A percentile compares a stretch with the other conserved stretches of the same genome.
phyloP scores from a whole-genome alignment of 441 rosid genomes.

The Melastoma candidum region DNA sequence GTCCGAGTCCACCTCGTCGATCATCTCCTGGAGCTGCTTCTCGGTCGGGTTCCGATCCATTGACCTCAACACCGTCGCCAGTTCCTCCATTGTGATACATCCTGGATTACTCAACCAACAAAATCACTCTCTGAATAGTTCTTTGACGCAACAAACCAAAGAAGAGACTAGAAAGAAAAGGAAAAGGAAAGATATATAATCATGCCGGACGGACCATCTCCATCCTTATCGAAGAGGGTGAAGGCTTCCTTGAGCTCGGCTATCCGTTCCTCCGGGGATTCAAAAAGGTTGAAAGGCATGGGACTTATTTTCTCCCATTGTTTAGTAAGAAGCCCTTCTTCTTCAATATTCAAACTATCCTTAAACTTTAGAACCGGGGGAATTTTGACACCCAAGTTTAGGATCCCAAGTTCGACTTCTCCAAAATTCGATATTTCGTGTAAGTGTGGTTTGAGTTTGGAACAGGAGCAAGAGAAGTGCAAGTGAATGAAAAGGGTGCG shows the following conservation, averaged over 20 bases:
- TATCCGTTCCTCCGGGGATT: constrained; percentile 9
- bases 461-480: no score
- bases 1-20: constrained; percentile 11
- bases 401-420: no score
- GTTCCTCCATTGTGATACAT: constrained; percentile 14
- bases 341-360: background rate
- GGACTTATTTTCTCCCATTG: no score
- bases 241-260: constrained; percentile 20
- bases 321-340: constrained; percentile 3
- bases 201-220: constrained; percentile 10
- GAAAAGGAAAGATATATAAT: background rate
- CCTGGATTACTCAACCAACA: constrained; percentile 1
- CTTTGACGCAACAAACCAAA: background rate
- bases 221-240: constrained; percentile 18
- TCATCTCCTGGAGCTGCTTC: constrained; percentile 13
- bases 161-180: background rate
- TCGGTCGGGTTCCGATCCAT: constrained; percentile 17
- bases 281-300: no score
- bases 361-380: no score
- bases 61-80: constrained; percentile 17
- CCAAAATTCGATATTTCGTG: no score
- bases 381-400: no score
- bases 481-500: no score
- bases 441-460: no score
- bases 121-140: background rate